Base-by-base conservation (phyloP, 805 yeast species). In the Candida fluviatilis region DNA sequence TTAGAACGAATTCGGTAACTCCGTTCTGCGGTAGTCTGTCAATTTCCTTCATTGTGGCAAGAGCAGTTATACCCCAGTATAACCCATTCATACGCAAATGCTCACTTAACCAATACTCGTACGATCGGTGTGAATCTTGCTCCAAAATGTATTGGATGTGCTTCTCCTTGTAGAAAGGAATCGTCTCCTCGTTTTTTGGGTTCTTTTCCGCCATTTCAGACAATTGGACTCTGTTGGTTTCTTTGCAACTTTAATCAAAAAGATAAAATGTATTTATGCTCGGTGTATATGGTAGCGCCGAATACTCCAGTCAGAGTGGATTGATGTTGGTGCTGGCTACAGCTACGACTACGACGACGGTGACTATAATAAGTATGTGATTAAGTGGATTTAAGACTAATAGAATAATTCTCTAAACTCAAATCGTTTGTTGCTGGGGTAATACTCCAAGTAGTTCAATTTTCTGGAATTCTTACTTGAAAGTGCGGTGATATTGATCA, bases 61-160 rank as follows among this genome's bases (percentile, higher is more conserved):
- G 59, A 0, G 96, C 88, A 13, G 84, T 82, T 2, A 87, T 66
- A 0, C 97, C 98, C 99, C 99, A 93, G 57, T 93, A 93, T 0
- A 93, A 71, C 1, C 98, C 99, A 51, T 86, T 88, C 71, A 93
- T 61, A 23, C 97, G 72, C 35, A 93, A 67, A 57, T 93, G 98
- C 52, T 93, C 98, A 8, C 87, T 77, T 36, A 90, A 60, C 93
- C 95, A 88, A 60, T 88, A 90, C 50, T 84, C 89, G 65, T 54
- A 82, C 74, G 55, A 79, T 18, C 53, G 30, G 28, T 54, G 52
- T 11, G 66, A 60, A 46, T 68, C 69, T 25, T 66, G 64, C 15
- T 57, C 55, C 34, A 60, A 45, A 15, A 66, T 55, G 47, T 57
- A 68, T 18, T 59, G 49, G 31, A 68, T 51, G 46, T 68, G 74